These are phyloP conservation scores for Leucogyrophana mollusca DNA, from an alignment of 768 basidiomycete genomes.

Conservation along the genomic window DNA sequence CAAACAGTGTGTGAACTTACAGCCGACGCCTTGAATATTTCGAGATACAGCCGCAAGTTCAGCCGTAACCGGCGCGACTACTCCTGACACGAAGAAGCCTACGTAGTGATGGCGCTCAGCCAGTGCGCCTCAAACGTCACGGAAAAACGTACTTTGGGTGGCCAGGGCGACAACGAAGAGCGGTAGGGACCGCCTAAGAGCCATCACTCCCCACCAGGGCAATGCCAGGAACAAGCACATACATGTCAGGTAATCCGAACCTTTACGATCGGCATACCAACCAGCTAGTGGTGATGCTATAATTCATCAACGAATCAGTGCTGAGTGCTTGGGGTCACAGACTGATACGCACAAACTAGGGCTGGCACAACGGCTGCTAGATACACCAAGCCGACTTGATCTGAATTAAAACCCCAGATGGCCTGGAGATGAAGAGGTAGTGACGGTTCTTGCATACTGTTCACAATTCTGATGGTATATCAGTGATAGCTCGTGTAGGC, in stretches of 20 bases:
- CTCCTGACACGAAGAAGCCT: constrained; percentile 65
- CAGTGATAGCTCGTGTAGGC: background rate
- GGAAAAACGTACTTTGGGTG: constrained; percentile 46
- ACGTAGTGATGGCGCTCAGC: constrained; percentile 2
- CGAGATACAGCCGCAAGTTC: constrained; percentile 65
- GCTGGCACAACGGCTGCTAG: constrained; percentile 64
- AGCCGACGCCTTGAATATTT: constrained; percentile 63
- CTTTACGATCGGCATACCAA: constrained; percentile 52
- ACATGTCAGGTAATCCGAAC: constrained; percentile 53
- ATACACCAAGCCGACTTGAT: constrained; percentile 64
- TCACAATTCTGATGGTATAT: constrained; percentile 37
- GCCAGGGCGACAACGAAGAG: constrained; percentile 40
- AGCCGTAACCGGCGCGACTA: constrained; percentile 59
- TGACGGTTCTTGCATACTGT: constrained; percentile 53
- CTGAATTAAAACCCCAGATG: constrained; percentile 46
- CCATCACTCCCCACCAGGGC: constrained; percentile 64
- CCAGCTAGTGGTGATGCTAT: constrained; percentile 63
- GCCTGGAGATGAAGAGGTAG: constrained; percentile 54
- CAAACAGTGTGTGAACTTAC: constrained; percentile 34
- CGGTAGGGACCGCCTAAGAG: constrained; percentile 50
- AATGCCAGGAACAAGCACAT: constrained; percentile 48
- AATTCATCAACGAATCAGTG: too few species aligned
- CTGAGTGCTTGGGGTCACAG: too few species aligned
- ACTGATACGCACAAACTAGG: constrained; percentile 50
- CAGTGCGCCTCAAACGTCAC: background rate